Evolutionary conservation across 2,329 filamentous ascomycete species (phyloP).

Genomic region (Leptographium galeiforme): DNA sequence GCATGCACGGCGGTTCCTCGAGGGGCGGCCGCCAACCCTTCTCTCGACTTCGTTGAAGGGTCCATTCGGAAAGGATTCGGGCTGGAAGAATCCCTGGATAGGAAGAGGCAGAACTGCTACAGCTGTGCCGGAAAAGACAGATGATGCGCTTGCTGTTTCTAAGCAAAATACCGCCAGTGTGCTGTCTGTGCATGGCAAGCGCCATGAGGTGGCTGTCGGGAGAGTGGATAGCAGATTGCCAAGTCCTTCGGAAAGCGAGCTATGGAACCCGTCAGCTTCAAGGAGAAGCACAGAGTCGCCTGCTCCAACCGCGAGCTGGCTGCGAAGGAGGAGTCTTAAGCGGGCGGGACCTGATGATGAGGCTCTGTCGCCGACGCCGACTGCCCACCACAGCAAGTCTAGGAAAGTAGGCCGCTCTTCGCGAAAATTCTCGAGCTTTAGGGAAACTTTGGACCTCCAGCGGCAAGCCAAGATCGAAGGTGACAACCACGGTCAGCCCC

Average conservation of each 20-base stretch:
- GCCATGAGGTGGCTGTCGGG: not conserved
- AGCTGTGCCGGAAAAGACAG: no score
- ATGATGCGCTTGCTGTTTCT: no score
- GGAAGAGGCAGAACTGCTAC: constrained; percentile 12
- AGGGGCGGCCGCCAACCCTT: constrained; percentile 41
- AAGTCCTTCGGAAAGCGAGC: not conserved
- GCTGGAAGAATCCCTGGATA: constrained; percentile 41
- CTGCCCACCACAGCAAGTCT: not conserved
- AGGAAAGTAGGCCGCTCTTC: not conserved
- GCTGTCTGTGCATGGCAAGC: not conserved
- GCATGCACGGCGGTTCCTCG: constrained; percentile 43
- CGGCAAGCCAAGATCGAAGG: not conserved
- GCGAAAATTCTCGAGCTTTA: not conserved
- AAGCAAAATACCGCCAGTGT: not conserved
- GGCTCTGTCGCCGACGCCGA: constrained; percentile 2
- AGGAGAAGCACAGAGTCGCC: not conserved
- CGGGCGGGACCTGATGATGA: not conserved
- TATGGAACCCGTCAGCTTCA: not conserved
- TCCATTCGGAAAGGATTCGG: constrained; percentile 39
- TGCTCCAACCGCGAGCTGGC: constrained; percentile 3
- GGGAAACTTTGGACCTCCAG: not conserved
- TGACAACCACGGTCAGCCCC: no score
- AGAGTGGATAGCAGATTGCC: not conserved
- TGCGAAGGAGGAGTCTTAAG: constrained; percentile 8
- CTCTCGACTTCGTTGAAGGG: constrained; percentile 48